Evolutionary conservation across 75 land plant genomes (phyloP).

Genomic region (Pseudotsuga menziesii): DNA sequence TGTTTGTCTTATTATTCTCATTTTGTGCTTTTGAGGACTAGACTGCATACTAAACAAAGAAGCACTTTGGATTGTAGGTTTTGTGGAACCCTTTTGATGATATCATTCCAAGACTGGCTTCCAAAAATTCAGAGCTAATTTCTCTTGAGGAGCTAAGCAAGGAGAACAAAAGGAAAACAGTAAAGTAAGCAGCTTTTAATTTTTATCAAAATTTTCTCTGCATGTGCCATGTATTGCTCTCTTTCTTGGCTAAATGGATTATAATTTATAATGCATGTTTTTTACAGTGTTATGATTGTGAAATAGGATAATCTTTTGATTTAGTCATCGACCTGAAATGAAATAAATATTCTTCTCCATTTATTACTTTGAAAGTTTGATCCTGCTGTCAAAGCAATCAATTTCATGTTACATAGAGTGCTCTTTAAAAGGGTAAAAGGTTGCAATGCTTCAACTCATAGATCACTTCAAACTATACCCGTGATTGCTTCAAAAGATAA

Average conservation of each 20-base stretch:
- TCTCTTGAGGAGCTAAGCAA: slow-evolving; percentile 19
- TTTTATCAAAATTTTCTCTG: too few relatives aligned
- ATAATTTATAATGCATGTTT: too few relatives aligned
- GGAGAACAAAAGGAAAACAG: slow-evolving; percentile 48
- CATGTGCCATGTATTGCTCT: too few relatives aligned
- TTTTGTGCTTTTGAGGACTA: background rate
- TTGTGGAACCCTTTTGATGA: slow-evolving; percentile 99
- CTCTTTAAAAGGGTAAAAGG: background rate
- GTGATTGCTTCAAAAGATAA: background rate
- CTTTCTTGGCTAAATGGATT: too few relatives aligned
- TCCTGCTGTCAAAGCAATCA: background rate
- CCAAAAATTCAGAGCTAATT: slow-evolving; percentile 15
- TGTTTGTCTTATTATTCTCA: background rate
- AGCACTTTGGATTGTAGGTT: slow-evolving; percentile 45
- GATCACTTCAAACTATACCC: background rate
- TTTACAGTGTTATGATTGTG: too few relatives aligned
- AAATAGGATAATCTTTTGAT: too few relatives aligned
- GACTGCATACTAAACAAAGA: background rate
- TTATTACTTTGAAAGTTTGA: too few relatives aligned
- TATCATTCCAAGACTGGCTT: slow-evolving; percentile 55
- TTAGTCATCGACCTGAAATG: too few relatives aligned
- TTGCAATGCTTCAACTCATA: background rate
- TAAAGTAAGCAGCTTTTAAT: slow-evolving; percentile 43
- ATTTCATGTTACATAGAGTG: background rate
- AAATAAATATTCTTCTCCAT: too few relatives aligned